Evolutionary conservation across 1,284 basidiomycete genomes (phyloP), one percentile per base, ranked within the genome.

Genomic region (Cutaneotrichosporon arboriforme): DNA sequence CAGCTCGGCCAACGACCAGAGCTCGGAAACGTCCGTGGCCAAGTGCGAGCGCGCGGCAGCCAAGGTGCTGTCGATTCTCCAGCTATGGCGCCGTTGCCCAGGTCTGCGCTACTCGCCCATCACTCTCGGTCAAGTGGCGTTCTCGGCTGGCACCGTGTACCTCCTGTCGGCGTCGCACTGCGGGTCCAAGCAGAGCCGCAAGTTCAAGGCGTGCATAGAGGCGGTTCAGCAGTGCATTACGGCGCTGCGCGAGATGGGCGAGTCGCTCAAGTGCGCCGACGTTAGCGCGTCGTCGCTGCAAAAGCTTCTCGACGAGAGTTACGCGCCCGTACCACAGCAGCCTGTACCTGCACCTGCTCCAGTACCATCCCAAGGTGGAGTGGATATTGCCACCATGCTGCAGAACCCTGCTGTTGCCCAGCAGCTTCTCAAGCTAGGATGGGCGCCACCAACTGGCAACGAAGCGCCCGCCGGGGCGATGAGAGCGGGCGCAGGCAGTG

Each of bases 61-160:
- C 21, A 60, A 61, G 21, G 59, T 66, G 15, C 58, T 68, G 31
- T 41, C 54, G 18, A 57, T 64, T 18, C 46, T 61, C 21, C 53
- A 53, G 47, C 46, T 66, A 12, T 64, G 58, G 50, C 53, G 62
- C 23, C 48, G 46, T 13, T 60, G 53, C 9, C 65, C 66, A 2
- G 68, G 67, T 1, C 49, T 71, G n/a, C 63, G 64, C 13, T 65
- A 60, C 54, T 62, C 57, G 15, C 64, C 64, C 8, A 62, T 67
- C 35, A 60, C 65, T 26, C 46, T 64, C 3, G 58, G 55, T 21
- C 64, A 71, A 39, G 60, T 68, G 20, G 55, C 59, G 15, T 70
- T 69, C 49, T 58, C 58, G 5, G 63, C 66, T 1, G 68, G 66
- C 0, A 67, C 68, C 0, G 61, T 70, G 26, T 57, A 60, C 40